Percentiles rank a stretch among this genome's conserved stretches.
phyloP scores from a whole-genome alignment of 2,329 filamentous ascomycete species.

The Cercospora sp. region DNA sequence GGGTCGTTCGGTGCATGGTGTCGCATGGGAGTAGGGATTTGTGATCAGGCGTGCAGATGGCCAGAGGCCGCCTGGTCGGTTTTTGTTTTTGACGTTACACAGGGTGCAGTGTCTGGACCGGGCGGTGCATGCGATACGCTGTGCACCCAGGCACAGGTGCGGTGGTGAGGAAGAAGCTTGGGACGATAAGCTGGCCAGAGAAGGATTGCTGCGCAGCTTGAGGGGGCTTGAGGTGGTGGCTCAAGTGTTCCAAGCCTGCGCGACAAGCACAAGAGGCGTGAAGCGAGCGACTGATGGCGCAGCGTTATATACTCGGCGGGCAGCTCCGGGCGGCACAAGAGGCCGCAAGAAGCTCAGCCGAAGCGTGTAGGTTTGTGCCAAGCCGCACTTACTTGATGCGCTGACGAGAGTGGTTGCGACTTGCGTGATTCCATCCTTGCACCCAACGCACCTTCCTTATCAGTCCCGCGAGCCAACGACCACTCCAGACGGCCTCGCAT shows the following conservation, averaged over 20 bases:
- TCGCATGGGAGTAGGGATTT: not conserved
- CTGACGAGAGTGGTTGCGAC: not conserved
- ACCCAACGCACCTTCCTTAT: constrained; percentile 3
- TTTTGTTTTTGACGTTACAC: not conserved
- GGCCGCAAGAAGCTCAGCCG: not conserved
- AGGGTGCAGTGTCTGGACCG: not conserved
- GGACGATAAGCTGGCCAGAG: not conserved
- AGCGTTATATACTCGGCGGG: not conserved
- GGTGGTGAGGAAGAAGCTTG: constrained; percentile 22
- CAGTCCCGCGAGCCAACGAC: constrained; percentile 1
- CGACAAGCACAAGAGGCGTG: not conserved
- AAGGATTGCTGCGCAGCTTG: not conserved
- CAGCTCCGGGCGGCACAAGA: not conserved
- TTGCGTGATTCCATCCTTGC: not conserved
- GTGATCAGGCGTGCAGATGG: not conserved
- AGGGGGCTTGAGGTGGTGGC: not conserved
- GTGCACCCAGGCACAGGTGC: not conserved
- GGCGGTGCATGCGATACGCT: not conserved
- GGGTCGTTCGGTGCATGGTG: not conserved
- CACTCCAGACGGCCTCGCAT: not conserved
- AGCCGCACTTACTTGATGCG: not conserved
- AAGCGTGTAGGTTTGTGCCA: not conserved
- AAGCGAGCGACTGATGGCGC: not conserved
- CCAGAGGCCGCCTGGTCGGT: not conserved
- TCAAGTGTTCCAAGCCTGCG: not conserved